Base-by-base conservation (phyloP, 352 stramenopile genomes). In the Pythium insidiosum region DNA sequence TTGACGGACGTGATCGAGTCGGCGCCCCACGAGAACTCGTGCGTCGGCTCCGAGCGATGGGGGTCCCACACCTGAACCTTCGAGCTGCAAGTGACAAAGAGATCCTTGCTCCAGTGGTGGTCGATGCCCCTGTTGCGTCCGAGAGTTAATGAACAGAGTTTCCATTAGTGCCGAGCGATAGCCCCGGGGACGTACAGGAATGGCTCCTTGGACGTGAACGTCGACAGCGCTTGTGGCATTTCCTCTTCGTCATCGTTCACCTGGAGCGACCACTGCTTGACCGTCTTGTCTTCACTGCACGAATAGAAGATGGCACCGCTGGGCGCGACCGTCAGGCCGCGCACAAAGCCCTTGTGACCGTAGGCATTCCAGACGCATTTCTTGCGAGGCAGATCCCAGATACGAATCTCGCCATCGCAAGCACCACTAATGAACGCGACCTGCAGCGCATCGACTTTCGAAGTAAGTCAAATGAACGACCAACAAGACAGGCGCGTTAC, bases 61-160 rank as follows among this genome's bases (percentile, higher is more conserved):
- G 89, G 82, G 58, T 97, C 87, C 97, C 97, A 99, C 12, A 99
- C 72, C 55, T 98, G 83, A 22, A 99, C 94, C 44, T 95, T 72
- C 24, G 81, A 91, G 40, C 78, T 83, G 57, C 85, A 95, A n/a
- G 87, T 95, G 13, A 83, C 87, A 50, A 98, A 98, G 46, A 93
- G 69, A 33, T 81, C 68, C 46, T 98, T 80, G 46, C 61, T 84
- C 94, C 94, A 98, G 57, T 99, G 94, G 72, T 99, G 95, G 66
- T 99, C 96, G 38, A 99, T 96, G 12, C 85, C 95, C 56, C 95
- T 97, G 49, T 60, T n/a, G n/a, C n/a, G n/a, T n/a, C n/a, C n/a
- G n/a, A n/a, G n/a, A n/a, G n/a, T n/a, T n/a, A n/a, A n/a, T n/a
- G n/a, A n/a, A n/a, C n/a, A n/a, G n/a, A n/a, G n/a, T n/a, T 98